Conservation (phyloP, 768 basidiomycete genomes). For the Boletus reticuloceps region DNA sequence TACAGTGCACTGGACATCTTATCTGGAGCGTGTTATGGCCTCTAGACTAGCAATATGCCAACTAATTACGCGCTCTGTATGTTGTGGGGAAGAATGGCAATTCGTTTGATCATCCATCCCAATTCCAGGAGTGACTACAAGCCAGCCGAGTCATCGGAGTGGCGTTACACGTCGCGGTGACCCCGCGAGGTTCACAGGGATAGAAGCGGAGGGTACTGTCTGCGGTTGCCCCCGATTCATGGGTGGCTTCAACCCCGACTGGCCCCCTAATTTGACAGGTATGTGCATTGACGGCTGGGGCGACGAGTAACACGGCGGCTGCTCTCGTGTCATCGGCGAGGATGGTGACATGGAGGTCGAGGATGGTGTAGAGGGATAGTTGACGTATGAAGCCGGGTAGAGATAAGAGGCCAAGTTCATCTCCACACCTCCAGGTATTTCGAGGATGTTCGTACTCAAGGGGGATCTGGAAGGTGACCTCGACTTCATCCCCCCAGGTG, state of each 20-base stretch:
- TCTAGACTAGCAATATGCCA: not conserved
- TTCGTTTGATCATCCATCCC: slow-evolving; percentile 1
- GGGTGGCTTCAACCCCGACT: slow-evolving; percentile 12
- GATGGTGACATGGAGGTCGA: slow-evolving; percentile 54
- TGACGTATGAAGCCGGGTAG: slow-evolving; percentile 38
- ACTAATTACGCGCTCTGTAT: not conserved
- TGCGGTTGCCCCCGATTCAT: slow-evolving; percentile 11
- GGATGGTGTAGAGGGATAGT: slow-evolving; percentile 57
- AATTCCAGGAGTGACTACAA: not conserved
- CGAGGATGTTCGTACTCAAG: slow-evolving; percentile 20
- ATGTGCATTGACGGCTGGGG: slow-evolving; percentile 13
- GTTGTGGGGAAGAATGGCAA: not conserved
- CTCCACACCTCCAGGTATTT: slow-evolving; percentile 13
- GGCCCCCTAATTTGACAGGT: slow-evolving; percentile 17
- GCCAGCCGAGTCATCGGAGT: slow-evolving; percentile 17
- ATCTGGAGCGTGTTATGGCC: not conserved
- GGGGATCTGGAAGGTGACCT: slow-evolving; percentile 33
- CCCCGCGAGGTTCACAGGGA: slow-evolving; percentile 17
- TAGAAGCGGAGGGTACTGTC: slow-evolving; percentile 9
- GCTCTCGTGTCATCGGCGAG: slow-evolving; percentile 29
- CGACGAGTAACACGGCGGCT: slow-evolving; percentile 19
- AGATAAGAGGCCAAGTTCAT: slow-evolving; percentile 10
- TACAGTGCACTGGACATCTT: slow-evolving; percentile 12
- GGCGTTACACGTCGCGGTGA: slow-evolving; percentile 23
- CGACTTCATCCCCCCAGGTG: slow-evolving; percentile 27